These are phyloP conservation scores for Balakata baccata DNA, from an alignment of 345 rosid species.

Conservation along the genomic window DNA sequence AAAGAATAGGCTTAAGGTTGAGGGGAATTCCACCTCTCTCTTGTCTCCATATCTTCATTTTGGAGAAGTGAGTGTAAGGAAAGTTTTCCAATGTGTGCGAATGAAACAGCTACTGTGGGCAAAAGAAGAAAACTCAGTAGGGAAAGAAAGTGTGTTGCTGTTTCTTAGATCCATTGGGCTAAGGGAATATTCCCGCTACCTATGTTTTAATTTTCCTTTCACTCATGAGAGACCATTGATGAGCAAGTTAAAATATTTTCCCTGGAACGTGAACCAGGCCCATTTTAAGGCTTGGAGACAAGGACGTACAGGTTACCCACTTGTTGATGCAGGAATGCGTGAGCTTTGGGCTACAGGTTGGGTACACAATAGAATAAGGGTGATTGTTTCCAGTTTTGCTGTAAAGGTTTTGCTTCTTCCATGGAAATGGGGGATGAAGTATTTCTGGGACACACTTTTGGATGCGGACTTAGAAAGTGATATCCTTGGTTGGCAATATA, in stretches of 20 bases:
- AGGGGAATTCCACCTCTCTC: conserved; percentile 61
- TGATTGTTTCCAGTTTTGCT: conserved; percentile 80
- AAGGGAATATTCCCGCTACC: conserved; percentile 89
- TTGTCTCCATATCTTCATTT: conserved; percentile 92
- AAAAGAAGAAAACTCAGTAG: conserved; percentile 55
- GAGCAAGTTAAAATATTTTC: conserved; percentile 65
- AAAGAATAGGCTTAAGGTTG: conserved; percentile 55
- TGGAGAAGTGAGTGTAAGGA: conserved; percentile 88
- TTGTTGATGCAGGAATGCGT: conserved; percentile 98
- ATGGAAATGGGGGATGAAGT: conserved; percentile 98
- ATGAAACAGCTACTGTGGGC: conserved; percentile 76
- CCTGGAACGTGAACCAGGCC: conserved; percentile 60
- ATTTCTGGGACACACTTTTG: conserved; percentile 90
- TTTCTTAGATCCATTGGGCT: conserved; percentile 78
- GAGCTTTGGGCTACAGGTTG: conserved; percentile 99
- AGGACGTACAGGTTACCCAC: conserved; percentile 88
- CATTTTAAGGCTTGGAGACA: conserved; percentile 90
- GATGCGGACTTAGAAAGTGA: conserved; percentile 90
- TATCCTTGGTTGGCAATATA: conserved; percentile 94
- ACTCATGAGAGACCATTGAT: conserved; percentile 74
- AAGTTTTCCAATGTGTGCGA: conserved; percentile 59
- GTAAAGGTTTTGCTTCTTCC: conserved; percentile 88
- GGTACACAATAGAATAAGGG: conserved; percentile 84
- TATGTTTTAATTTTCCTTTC: conserved; percentile 90
- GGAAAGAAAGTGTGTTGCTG: conserved; percentile 56